A percentile compares a stretch with the other conserved stretches of the same genome.
Conservation (phyloP, 2,329 filamentous ascomycete genomes). For the Zasmidium citrigriseum region DNA sequence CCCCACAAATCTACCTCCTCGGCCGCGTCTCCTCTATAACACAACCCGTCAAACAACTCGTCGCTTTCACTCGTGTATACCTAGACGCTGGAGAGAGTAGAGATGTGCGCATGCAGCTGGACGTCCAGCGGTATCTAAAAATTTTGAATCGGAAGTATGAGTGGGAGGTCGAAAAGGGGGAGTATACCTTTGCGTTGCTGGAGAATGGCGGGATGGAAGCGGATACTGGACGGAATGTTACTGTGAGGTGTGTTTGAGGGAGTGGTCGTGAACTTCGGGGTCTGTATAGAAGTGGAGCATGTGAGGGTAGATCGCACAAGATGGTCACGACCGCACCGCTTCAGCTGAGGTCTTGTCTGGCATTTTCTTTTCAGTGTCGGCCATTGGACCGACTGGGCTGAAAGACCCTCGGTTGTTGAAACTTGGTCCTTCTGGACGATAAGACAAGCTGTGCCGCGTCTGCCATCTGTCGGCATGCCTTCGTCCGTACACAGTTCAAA, state of each 20-base stretch:
- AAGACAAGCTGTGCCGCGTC: too few species aligned
- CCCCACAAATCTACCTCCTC: constrained; percentile 46
- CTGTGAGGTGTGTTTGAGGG: constrained; percentile 38
- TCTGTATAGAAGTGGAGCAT: too few species aligned
- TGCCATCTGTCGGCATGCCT: too few species aligned
- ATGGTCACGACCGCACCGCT: too few species aligned
- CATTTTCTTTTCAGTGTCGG: too few species aligned
- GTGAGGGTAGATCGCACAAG: too few species aligned
- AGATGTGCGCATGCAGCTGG: constrained; percentile 38
- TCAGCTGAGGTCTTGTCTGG: too few species aligned
- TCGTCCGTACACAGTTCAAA: too few species aligned
- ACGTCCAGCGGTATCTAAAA: constrained; percentile 45
- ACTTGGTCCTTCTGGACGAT: too few species aligned
- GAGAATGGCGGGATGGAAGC: constrained; percentile 28
- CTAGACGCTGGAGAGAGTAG: constrained; percentile 36
- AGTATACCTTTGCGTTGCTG: constrained; percentile 17
- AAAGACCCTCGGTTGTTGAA: too few species aligned
- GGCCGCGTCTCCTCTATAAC: constrained; percentile 43
- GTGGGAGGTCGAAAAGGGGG: constrained; percentile 48
- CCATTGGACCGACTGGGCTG: too few species aligned
- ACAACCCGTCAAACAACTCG: constrained; percentile 47
- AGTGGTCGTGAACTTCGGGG: too few species aligned
- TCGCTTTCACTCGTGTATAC: constrained; percentile 45
- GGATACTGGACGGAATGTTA: constrained; percentile 41
- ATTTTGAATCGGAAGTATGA: constrained; percentile 45